A percentile compares a stretch with the other conserved stretches of the same genome.
Evolutionary conservation across 805 yeast genomes (phyloP).

Genomic region (Wickerhamiella dianesei): DNA sequence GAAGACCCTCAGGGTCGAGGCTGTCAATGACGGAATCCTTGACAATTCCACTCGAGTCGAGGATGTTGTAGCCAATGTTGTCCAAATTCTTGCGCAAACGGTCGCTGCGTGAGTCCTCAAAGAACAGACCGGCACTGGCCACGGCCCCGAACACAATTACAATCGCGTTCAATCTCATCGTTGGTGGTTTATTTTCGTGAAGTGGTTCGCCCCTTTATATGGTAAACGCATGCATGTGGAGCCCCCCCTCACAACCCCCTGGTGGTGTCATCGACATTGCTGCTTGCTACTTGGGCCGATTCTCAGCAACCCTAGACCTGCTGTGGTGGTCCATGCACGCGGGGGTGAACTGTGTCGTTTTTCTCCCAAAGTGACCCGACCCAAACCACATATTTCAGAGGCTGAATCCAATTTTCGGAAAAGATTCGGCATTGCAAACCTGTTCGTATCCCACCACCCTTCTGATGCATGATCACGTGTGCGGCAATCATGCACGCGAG

Average conservation of each 20-base stretch:
- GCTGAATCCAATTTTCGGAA: too few species aligned
- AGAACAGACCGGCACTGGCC: slow-evolving; percentile 11
- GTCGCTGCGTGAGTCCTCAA: slow-evolving; percentile 12
- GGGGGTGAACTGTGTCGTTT: too few species aligned
- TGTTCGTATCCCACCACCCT: not conserved
- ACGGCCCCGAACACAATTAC: slow-evolving; percentile 1
- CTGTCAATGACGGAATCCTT: slow-evolving; percentile 28
- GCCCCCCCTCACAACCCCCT: not conserved
- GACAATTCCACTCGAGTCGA: slow-evolving; percentile 27
- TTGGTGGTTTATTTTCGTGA: not conserved
- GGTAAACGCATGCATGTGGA: not conserved
- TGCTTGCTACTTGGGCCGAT: not conserved
- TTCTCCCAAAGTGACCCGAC: too few species aligned
- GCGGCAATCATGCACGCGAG: not conserved
- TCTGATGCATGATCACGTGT: not conserved
- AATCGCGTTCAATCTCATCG: not conserved
- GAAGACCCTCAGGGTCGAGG: slow-evolving; percentile 32
- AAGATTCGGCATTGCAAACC: too few species aligned
- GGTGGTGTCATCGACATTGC: not conserved
- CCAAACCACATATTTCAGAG: too few species aligned
- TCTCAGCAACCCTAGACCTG: too few species aligned
- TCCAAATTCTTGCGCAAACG: slow-evolving; percentile 24
- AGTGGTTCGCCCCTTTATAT: not conserved
- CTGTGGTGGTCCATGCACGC: too few species aligned
- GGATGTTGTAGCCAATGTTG: slow-evolving; percentile 24